Percentiles rank a stretch among this genome's conserved stretches.
Conservation (phyloP, 352 stramenopile species). For the Pythium aquatile region DNA sequence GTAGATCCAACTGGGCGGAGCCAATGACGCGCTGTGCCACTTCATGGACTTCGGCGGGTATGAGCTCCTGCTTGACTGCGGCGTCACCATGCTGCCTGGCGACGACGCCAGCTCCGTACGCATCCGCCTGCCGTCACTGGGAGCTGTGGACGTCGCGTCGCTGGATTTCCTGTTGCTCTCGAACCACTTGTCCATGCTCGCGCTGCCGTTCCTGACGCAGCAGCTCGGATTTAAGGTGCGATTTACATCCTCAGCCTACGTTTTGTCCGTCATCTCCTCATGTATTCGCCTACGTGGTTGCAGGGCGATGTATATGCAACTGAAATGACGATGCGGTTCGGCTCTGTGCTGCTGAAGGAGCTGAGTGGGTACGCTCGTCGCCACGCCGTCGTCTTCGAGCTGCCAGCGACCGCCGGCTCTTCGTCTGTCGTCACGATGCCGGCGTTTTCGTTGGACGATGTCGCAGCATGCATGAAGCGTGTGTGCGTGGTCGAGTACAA, state of each 20-base stretch:
- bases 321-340: conserved; percentile 65
- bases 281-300: not conserved
- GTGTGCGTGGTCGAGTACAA: conserved; percentile 61
- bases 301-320: conserved; percentile 70
- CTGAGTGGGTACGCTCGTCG: conserved; percentile 27
- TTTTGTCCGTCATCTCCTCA: not conserved
- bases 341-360: conserved; percentile 69
- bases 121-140: conserved; percentile 29
- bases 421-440: not conserved
- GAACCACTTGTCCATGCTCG: conserved; percentile 66
- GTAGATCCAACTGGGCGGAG: conserved; percentile 74
- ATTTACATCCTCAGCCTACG: not conserved
- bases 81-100: conserved; percentile 30
- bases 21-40: conserved; percentile 70
- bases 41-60: conserved; percentile 80
- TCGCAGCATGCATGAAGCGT: conserved; percentile 41
- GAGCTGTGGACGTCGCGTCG: conserved; percentile 47
- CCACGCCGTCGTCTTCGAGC: conserved; percentile 10
- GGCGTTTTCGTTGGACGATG: conserved; percentile 44
- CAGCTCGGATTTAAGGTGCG: conserved; percentile 64
- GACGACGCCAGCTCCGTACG: conserved; percentile 23
- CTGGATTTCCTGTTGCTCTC: conserved; percentile 77
- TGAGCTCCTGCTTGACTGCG: conserved; percentile 82
- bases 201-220: conserved; percentile 74
- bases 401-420: conserved; percentile 7